Evolutionary conservation across 345 rosid genomes (phyloP), one percentile per base, ranked within the genome.

Genomic region (Mallotus nudiflorus): DNA sequence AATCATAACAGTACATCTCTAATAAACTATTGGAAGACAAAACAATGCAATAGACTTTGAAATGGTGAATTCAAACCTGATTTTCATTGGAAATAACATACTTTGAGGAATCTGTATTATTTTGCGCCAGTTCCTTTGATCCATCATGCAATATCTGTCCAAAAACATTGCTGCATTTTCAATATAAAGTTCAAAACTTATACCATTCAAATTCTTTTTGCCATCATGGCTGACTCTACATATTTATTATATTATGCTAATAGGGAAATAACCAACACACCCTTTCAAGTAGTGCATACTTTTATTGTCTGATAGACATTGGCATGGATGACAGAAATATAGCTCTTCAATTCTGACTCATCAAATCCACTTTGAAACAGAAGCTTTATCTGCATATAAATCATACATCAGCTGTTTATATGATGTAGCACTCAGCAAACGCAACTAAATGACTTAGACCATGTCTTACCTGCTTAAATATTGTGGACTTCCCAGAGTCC

Each of bases 401-500:
- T 10, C 51, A 66, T 37, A 65, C 63, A 56, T 9, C 18, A 71
- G 15, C 67, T 27, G 29, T 56, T 24, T 15, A 73, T 64, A 64
- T 0, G 29, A 31, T 66, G 27, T 58, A 56, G 72, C 58, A 60
- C 48, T 51, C 20, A 40, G 57, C 2, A 39, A 13, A 50, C 46
- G 24, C 14, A 65, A 64, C 9, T 63, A 58, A 22, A 20, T 25
- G 42, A 42, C n/a, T 56, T 33, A 63, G 42, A 64, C 27, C 57
- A 22, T 20, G 28, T 39, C 85, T 80, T 83, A 81, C 99, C 97
- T 96, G 99, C 91, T 96, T 96, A 82, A 96, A 92, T 60, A 92
- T 96, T 49, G 99, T 96, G 66, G 98, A 96, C 84, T 96, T 96
- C 73, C 99, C 99, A 1, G 98, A 96, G 77, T 96, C 99, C 63